Conservation (phyloP, 1,284 basidiomycete species). For the Puccinia coronata region DNA sequence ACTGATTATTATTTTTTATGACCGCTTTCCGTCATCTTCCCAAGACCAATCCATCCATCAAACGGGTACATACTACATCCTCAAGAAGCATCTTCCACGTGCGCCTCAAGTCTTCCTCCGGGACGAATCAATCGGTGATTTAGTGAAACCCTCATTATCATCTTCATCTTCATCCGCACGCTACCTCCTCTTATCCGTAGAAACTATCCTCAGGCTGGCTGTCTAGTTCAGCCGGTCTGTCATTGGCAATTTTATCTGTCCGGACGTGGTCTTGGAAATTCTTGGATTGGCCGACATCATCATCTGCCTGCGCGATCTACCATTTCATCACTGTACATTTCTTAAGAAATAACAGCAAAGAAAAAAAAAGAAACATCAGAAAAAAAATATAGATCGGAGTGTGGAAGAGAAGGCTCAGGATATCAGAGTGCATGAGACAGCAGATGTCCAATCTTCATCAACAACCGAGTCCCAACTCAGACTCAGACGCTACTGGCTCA, state of each 20-base stretch:
- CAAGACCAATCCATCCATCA: slow-evolving; percentile 9
- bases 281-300: slow-evolving; percentile 24
- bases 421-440: slow-evolving; percentile 4
- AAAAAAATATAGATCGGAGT: not conserved
- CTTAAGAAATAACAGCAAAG: not conserved
- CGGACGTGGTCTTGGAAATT: slow-evolving; percentile 34
- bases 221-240: slow-evolving; percentile 14
- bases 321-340: slow-evolving; percentile 8
- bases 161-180: slow-evolving; percentile 2
- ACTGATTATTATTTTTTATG: not conserved
- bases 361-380: not conserved
- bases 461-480: slow-evolving; percentile 22
- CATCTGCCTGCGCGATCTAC: slow-evolving; percentile 11
- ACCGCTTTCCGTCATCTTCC: not conserved
- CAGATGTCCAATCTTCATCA: slow-evolving; percentile 12
- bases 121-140: not conserved
- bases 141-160: slow-evolving; percentile 24
- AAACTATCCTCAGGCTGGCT: slow-evolving; percentile 6
- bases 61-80: not conserved
- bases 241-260: slow-evolving; percentile 27
- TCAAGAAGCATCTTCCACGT: not conserved
- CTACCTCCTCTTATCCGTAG: slow-evolving; percentile 22
- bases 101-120: not conserved
- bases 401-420: not conserved
- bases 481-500: slow-evolving; percentile 26